Evolutionary conservation across 495 filamentous ascomycete species (phyloP), one percentile per base, ranked within the genome.

Genomic region (Xylona heveae): DNA sequence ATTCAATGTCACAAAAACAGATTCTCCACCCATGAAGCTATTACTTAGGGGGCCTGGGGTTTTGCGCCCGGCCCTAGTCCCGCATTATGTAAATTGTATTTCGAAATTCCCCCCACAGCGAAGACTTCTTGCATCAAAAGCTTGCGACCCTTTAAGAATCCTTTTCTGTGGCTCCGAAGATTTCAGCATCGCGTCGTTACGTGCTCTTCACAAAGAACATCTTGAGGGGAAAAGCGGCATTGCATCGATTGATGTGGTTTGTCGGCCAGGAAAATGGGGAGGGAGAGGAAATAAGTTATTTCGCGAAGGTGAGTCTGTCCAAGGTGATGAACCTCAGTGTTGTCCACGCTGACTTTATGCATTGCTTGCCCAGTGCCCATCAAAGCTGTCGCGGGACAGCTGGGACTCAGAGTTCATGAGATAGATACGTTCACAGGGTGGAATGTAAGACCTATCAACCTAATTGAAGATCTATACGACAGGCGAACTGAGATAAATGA

Each of bases 111-210:
- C n/a, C n/a, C n/a, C n/a, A n/a, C n/a, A n/a, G n/a, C n/a, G n/a
- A n/a, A n/a, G n/a, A n/a, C n/a, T n/a, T n/a, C n/a, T n/a, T n/a
- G n/a, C n/a, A n/a, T n/a, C n/a, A n/a, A 55, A 50, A 30, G 31
- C 51, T 13, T 48, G 52, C 40, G 64, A 71, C 17, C 81, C 81
- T 1, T 61, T 97, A 18, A 65, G 74, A n/a, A 80, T 97, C 30
- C 68, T 97, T 12, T 97, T 93, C 54, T 95, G 83, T 49, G 88
- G 88, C 17, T 90, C 90, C 7, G 88, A 97, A 46, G 61, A 76
- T 4, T 92, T 94, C 52, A 93, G 84, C 53, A 73, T 74, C 45
- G 66, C 66, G 22, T 81, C 83, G 2, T 61, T 97, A 29, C 57
- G 58, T 30, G 77, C 76, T 14, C 55, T 97, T 28, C 53, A 78